phyloP scores from a whole-genome alignment of 164 flowering plant species.

The Vitis cinerea region DNA sequence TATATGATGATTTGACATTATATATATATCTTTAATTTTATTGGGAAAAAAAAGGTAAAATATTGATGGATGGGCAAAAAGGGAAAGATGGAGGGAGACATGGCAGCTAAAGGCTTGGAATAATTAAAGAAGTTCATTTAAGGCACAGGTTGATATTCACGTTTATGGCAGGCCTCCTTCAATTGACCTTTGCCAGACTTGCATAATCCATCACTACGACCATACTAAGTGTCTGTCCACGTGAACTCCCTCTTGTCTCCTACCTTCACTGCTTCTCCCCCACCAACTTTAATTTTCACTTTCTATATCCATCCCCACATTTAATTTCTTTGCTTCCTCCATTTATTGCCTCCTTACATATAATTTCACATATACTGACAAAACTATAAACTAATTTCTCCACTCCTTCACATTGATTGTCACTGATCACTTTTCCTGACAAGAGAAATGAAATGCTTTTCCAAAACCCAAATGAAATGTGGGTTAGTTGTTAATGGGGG shows the following conservation, averaged over 20 bases:
- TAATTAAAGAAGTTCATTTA: slow-evolving; percentile 9
- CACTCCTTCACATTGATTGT: no score
- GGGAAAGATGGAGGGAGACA: no score
- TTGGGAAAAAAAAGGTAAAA: no score
- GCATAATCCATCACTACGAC: background rate
- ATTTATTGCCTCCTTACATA: background rate
- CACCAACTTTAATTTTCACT: background rate
- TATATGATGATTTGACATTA: no score
- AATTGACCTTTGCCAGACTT: background rate
- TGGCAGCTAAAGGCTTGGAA: background rate
- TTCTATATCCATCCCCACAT: background rate
- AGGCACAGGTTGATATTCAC: slow-evolving; percentile 8
- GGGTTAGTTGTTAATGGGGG: no score
- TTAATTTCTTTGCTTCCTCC: no score
- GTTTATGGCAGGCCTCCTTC: slow-evolving; percentile 20
- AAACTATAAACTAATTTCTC: no score
- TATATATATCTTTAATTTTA: no score
- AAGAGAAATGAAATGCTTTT: no score
- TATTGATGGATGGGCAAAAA: background rate
- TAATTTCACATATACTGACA: background rate
- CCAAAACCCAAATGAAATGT: no score
- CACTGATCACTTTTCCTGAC: no score
- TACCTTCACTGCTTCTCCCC: background rate
- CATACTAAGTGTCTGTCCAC: background rate
- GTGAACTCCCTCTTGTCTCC: slow-evolving; percentile 15